phyloP scores from a whole-genome alignment of 1,284 basidiomycete genomes.

The Sporisorium graminicola region DNA sequence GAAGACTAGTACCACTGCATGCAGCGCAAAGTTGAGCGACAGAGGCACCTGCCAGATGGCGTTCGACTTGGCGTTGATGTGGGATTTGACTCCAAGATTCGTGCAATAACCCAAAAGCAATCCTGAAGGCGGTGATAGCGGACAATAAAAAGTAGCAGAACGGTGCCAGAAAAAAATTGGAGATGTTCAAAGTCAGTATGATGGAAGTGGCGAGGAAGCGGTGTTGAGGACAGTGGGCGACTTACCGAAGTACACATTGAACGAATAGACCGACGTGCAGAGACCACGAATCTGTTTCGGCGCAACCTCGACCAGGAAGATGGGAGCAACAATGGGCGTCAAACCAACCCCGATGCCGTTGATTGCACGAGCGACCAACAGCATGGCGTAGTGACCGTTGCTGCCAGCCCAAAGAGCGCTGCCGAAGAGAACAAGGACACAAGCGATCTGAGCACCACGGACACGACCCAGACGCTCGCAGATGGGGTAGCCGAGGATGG shows the following conservation, averaged over 20 bases:
- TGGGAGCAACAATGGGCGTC: constrained; percentile 39
- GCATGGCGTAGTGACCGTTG: constrained; percentile 36
- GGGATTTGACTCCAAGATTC: constrained; percentile 28
- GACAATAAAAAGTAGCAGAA: no score
- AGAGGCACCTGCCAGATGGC: constrained; percentile 41
- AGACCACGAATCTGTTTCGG: constrained; percentile 50
- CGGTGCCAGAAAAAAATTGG: no score
- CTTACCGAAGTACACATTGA: constrained; percentile 39
- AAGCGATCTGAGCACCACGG: constrained; percentile 39
- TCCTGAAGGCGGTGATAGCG: neutral
- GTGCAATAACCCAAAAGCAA: constrained; percentile 32
- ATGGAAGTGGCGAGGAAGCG: neutral
- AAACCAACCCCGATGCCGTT: constrained; percentile 41
- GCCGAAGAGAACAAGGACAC: constrained; percentile 37
- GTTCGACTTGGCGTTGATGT: constrained; percentile 31
- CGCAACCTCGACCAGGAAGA: constrained; percentile 47
- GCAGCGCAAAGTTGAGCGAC: constrained; percentile 41
- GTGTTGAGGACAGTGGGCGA: neutral
- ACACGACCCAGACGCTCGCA: constrained; percentile 43
- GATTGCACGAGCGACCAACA: constrained; percentile 35
- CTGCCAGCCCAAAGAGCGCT: constrained; percentile 39
- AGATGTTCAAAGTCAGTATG: neutral
- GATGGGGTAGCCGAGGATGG: constrained; percentile 45
- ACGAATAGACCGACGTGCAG: constrained; percentile 50
- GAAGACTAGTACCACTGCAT: constrained; percentile 70